Evolutionary conservation across 2,329 filamentous ascomycete genomes (phyloP).

Genomic region (Rhytidhysteron rufulum): DNA sequence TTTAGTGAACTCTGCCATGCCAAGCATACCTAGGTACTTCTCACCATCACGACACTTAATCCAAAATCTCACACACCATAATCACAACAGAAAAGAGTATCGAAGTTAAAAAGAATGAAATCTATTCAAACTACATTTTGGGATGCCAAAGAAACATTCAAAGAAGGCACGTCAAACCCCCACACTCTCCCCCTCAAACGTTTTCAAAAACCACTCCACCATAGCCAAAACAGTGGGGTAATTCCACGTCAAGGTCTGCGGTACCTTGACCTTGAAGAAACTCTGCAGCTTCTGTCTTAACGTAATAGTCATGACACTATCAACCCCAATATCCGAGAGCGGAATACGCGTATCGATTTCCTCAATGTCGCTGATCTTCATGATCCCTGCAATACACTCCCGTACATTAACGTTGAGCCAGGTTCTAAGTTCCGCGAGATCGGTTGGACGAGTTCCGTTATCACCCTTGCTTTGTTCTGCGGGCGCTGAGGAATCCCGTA

Average conservation of each 20-base stretch:
- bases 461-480: too few species aligned
- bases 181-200: not conserved
- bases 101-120: too few species aligned
- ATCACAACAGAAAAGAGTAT: too few species aligned
- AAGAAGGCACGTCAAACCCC: too few species aligned
- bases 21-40: too few species aligned
- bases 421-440: not conserved
- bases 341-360: conserved; percentile 34
- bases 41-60: too few species aligned
- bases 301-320: conserved; percentile 39
- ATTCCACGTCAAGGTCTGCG: conserved; percentile 41
- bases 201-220: conserved; percentile 30
- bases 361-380: conserved; percentile 25
- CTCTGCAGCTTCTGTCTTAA: conserved; percentile 35
- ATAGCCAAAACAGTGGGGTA: conserved; percentile 39
- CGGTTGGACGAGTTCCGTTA: too few species aligned
- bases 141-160: too few species aligned
- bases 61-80: too few species aligned
- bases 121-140: too few species aligned
- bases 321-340: conserved; percentile 38
- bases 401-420: not conserved
- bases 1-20: too few species aligned
- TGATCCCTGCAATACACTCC: conserved; percentile 20
- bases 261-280: conserved; percentile 31
- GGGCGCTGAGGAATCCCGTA: not conserved